Base-by-base conservation (phyloP, 352 stramenopile species). In the Globisporangium iwayamae region DNA sequence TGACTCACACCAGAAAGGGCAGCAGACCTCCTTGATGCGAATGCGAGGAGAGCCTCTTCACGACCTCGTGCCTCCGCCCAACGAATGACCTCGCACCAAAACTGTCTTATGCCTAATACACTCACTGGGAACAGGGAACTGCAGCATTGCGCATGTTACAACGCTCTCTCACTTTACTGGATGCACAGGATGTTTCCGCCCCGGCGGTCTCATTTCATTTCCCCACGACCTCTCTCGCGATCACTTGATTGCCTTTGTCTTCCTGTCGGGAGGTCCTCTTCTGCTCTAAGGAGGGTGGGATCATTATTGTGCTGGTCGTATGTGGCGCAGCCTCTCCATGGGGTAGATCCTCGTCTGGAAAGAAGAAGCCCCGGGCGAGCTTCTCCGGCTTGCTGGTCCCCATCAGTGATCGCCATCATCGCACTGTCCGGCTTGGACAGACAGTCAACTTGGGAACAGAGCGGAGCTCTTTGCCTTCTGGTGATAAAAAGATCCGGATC, bases 171-270 rank as follows among this genome's bases (percentile, higher is more conserved):
- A 46, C 28, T 22, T 0, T 25, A 13, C 18, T 48, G 50, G 50
- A 65, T 65, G 48, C 60, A 65, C 60, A 60, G 60, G 60, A 65
- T 65, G 60, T 54, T 45, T 58, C 47, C 56, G 47, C 32, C 18
- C 34, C 45, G 41, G 32, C 30, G 5, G 46, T 38, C 7, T 43
- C 7, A 1, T 34, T 56, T 25, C 22, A 36, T 36, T 36, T 45
- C 25, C 28, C 25, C 18, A 16, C 25, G 41, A 41, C 34, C 34
- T 39, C 34, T 25, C 25, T 52, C 20, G 39, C 8, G 13, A 7
- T 43, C 2, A 25, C 25, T 54, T 47, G 25, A 55, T n/a, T 18
- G 48, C 48, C 48, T 55, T 20, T 55, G 25, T 55, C 48, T 55
- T 38, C 6, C 18, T 18, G 32, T 55, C 36, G 6, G 22, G 5